Base-by-base conservation (phyloP, 495 filamentous ascomycete species). In the Penicillium antarcticum region DNA sequence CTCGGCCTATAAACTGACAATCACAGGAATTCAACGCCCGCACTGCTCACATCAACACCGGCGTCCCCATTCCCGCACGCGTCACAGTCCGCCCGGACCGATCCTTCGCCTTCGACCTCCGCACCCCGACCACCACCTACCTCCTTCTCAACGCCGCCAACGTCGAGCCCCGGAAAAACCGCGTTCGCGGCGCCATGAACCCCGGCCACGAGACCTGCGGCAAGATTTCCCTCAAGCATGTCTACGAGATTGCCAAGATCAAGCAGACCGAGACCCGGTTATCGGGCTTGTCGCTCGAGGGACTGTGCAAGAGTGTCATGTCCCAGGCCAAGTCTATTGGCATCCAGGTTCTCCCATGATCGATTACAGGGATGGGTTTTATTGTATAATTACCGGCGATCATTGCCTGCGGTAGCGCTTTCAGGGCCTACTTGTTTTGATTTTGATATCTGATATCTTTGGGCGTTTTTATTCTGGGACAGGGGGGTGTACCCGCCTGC, bases 201-300 rank as follows among this genome's bases (percentile, higher is more conserved):
- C 86, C 88, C 11, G 88, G 87, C n/a, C 82, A 86, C 51, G 89
- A 94, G 60, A 81, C 70, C 32, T 82, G 91, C 35, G 94, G 95
- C 48, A 81, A 80, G 12, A 79, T 97, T 35, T 91, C 87, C 52
- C 75, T 99, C 61, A 99, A 99, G 77, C 94, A 99, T 72, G 73
- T 99, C 41, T 97, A 92, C 65, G 92, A 97, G 77, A 99, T 99
- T 69, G 94, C 94, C 61, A 87, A 88, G 76, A 95, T 97, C 70
- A 99, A 99, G 79, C 83, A 89, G 53, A 73, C 79, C 47, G 94
- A 98, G 74, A 74, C 84, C 45, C 76, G 94, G 48, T 74, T 97
- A 57, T 88, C 86, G 8, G 92, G 89, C 33, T 66, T 96, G 67
- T 78, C 82, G 39, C 63, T 97, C 55, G 81, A 92, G 73, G 89